These are phyloP conservation scores for Hanseniaspora pseudoguilliermondii DNA, from an alignment of 805 yeast genomes.

Conservation along the genomic window DNA sequence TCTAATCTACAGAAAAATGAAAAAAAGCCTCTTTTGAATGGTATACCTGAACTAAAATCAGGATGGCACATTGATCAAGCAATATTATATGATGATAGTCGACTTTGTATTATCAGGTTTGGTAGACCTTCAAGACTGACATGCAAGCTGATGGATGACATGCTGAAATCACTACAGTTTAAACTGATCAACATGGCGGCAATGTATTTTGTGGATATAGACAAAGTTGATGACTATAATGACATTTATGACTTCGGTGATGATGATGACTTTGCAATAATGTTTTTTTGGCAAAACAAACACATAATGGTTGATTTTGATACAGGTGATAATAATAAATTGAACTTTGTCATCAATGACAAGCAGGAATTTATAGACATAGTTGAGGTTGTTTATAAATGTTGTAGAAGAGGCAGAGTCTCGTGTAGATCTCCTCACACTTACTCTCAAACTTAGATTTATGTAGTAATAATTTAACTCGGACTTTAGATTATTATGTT, in stretches of 20 bases:
- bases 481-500: no score
- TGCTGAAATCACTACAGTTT: constrained; percentile 65
- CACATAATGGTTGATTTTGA: constrained; percentile 99
- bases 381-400: constrained; percentile 76
- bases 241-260: constrained; percentile 28
- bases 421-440: constrained; percentile 74
- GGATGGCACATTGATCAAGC: constrained; percentile 99
- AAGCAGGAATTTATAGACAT: constrained; percentile 86
- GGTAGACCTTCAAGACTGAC: constrained; percentile 67
- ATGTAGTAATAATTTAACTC: background rate
- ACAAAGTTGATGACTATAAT: constrained; percentile 81
- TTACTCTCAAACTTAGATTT: constrained; percentile 27
- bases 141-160: constrained; percentile 85
- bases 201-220: constrained; percentile 77
- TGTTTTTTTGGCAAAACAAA: constrained; percentile 86
- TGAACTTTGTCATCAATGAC: constrained; percentile 66
- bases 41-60: constrained; percentile 59
- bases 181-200: constrained; percentile 79
- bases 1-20: background rate
- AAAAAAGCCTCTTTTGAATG: background rate
- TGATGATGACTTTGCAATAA: constrained; percentile 61
- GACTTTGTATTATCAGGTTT: constrained; percentile 77
- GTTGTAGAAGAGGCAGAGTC: constrained; percentile 88
- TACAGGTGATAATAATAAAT: constrained; percentile 90
- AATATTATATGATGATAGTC: constrained; percentile 79